Percentiles rank a stretch among this genome's conserved stretches.
phyloP scores from a whole-genome alignment of 2,329 filamentous ascomycete genomes.

The Grosmannia huntii region DNA sequence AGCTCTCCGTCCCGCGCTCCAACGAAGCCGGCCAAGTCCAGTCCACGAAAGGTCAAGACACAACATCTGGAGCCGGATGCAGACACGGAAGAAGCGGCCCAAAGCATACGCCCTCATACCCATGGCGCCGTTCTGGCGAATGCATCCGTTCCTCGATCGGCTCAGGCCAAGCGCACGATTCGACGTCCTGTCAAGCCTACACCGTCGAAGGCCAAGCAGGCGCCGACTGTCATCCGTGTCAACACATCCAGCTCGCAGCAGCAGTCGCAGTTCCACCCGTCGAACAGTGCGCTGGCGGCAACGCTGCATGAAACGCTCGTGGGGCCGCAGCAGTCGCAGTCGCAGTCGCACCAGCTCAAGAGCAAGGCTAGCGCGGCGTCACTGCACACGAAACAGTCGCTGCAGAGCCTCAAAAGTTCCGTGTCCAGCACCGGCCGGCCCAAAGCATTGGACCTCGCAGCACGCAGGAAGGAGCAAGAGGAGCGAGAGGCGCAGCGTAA shows the following conservation, averaged over 20 bases:
- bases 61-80: constrained; percentile 28
- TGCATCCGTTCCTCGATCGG: not conserved
- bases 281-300: constrained; percentile 44
- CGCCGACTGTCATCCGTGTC: constrained; percentile 59
- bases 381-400: constrained; percentile 43
- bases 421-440: constrained; percentile 50
- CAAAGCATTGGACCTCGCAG: constrained; percentile 61
- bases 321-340: constrained; percentile 23
- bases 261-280: constrained; percentile 41
- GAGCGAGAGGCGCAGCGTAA: constrained; percentile 69
- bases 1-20: constrained; percentile 24
- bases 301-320: constrained; percentile 43
- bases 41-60: constrained; percentile 36
- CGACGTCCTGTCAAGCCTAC: constrained; percentile 50
- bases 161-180: constrained; percentile 33
- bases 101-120: constrained; percentile 37
- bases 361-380: constrained; percentile 58
- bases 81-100: constrained; percentile 45
- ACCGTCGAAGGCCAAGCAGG: constrained; percentile 46
- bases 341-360: constrained; percentile 32
- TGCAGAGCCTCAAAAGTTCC: constrained; percentile 51
- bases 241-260: constrained; percentile 50
- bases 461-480: constrained; percentile 75
- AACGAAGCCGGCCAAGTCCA: constrained; percentile 32
- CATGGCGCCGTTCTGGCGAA: constrained; percentile 20